Evolutionary conservation across 2,329 filamentous ascomycete species (phyloP), one percentile per base, ranked within the genome.

Genomic region (Myrmaecium sp.): DNA sequence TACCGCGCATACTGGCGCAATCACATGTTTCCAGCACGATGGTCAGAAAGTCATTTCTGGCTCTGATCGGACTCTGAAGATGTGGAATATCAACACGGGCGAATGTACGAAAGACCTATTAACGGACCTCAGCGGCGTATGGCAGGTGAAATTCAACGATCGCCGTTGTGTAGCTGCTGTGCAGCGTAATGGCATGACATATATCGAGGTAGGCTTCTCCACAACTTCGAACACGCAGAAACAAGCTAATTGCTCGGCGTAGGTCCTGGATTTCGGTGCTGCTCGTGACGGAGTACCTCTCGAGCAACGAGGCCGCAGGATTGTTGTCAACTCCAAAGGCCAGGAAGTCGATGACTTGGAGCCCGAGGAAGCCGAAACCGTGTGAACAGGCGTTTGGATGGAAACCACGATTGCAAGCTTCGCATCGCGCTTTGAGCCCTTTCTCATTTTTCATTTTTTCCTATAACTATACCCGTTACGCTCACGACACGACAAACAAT

Each of bases 11-110:
- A 95, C 86, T 0, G 89, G 86, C 18, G 89, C 89, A 13, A 98
- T 98, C 36, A 98, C 89, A 4, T 98, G 89, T 52, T 98, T 98
- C 54, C 89, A 98, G 52, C 89, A 98, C 41, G 89, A 98, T 46
- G 82, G 77, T 0, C 78, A 84, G 38, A 98, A 98, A 48, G 84
- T 98, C 17, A 93, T 98, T 30, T 92, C 81, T 21, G 89, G 89
- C 29, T 93, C 82, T 32, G 89, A 98, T 50, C 74, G 86, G 43
- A 94, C 82, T 3, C 62, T 98, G 36, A 98, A 98, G 61, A 91
- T 98, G 81, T 98, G 89, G 89, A 82, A 98, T 44, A 78, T 94
- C 26, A 71, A 74, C 42, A 92, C 76, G 2, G 89, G 89, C 25
- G 79, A 94, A 42, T 94, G 83, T 48, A 73, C 93, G 27, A 79